Base-by-base conservation (phyloP, 139 green algal genomes). In the Edaphochlamys debaryana region DNA sequence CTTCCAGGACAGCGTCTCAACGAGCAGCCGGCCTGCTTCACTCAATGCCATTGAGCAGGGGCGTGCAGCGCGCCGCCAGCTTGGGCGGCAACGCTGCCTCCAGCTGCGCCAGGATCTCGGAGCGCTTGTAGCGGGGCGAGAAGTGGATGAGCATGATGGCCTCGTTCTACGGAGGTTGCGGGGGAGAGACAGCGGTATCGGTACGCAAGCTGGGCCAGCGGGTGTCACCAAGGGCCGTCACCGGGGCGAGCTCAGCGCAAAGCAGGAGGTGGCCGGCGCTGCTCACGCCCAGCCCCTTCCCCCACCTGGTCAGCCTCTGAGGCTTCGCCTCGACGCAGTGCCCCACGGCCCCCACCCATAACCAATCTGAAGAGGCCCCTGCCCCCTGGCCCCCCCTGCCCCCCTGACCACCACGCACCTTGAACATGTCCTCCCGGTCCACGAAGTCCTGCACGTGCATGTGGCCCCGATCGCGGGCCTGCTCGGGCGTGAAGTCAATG, bases 131-230 rank as follows among this genome's bases (percentile, higher is more conserved):
- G 23, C 94, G 87, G 11, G 93, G 78, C 20, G 73, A 91, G 85
- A 98, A 96, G 87, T 98, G 95, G 64, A 96, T 94, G 36, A 98
- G 88, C 63, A 98, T 69, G 70, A 98, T 95, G 48, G 84, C 87
- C 80, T 96, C 93, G 70, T 96, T 97, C 84, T 97, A 85, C 48
- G 27, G 41, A 22, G 6, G 41, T 4, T n/a, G n/a, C n/a, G n/a
- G 37, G 15, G 52, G 48, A 20, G 17, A 62, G 29, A 5, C 27
- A 67, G n/a, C n/a, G n/a, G n/a, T n/a, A n/a, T n/a, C n/a, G n/a
- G n/a, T n/a, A n/a, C n/a, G n/a, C n/a, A n/a, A n/a, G n/a, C n/a
- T n/a, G n/a, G n/a, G n/a, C n/a, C n/a, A n/a, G n/a, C n/a, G n/a
- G n/a, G n/a, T n/a, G n/a, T n/a, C n/a, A n/a, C n/a, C n/a, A n/a